Evolutionary conservation across 129 eudicot genomes (phyloP), one percentile per base, ranked within the genome.

Genomic region (Helianthus annuus): DNA sequence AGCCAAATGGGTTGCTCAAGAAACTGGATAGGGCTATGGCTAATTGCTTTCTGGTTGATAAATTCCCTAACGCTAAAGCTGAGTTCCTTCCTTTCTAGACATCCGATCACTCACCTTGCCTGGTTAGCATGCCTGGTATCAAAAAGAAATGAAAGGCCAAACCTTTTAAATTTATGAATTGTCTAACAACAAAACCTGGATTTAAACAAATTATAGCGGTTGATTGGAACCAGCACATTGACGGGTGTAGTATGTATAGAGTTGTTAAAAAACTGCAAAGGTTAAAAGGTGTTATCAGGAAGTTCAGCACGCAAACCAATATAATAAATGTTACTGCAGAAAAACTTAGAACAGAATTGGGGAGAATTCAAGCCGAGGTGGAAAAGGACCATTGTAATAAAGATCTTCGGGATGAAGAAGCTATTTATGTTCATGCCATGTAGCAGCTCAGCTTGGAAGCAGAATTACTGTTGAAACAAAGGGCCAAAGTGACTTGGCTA

Each of bases 31-130:
- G 66, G 4, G 19, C 7, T 3, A 24, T 60, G 44, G 3, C 8
- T 0, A 60, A 29, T 12, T 1, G 3, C 0, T 6, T 4, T 0
- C 32, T 60, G 5, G 8, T 29, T 0, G 13, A 13, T 0, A 11
- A 3, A 3, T 60, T 10, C 11, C 45, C 4, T 0, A 0, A 1
- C 0, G 15, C 16, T 3, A 0, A 13, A 0, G 45, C 9, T 0
- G 17, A 11, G 0, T 60, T 11, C 5, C 2, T 60, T 0, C n/a
- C n/a, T n/a, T n/a, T n/a, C n/a, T n/a, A n/a, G n/a, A n/a, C n/a
- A n/a, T n/a, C n/a, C n/a, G n/a, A 60, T 12, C 66, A 60, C 3
- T 10, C 17, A 4, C 45, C 44, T 0, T 2, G 4, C 4, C 0
- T 60, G 0, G 9, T 60, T 10, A 10, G 15, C 3, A 1, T 48